Evolutionary conservation across 1,139 yeast genomes (phyloP).

Genomic region (Kurtzmaniella quercitrusa): DNA sequence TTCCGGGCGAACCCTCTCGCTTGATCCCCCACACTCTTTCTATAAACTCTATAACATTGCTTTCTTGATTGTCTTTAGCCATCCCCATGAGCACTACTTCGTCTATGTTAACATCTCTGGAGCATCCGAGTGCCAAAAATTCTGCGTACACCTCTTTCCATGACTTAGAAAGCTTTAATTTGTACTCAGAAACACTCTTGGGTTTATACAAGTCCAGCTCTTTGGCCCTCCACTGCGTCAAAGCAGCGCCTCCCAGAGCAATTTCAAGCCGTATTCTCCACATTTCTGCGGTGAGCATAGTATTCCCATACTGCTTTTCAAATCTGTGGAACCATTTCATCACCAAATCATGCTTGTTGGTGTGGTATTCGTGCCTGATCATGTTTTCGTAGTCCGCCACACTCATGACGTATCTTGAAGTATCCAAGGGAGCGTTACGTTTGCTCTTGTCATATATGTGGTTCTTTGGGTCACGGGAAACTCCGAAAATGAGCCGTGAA

Average conservation of each 20-base stretch:
- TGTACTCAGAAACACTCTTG: not conserved
- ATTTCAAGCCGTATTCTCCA: conserved; percentile 35
- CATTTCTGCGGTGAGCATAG: conserved; percentile 18
- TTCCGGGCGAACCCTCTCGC: conserved; percentile 15
- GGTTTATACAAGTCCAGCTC: conserved; percentile 5
- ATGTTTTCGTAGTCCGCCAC: conserved; percentile 37
- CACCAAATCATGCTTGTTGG: conserved; percentile 36
- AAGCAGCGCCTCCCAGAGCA: conserved; percentile 28
- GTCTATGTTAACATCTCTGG: conserved; percentile 1
- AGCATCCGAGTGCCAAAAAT: not conserved
- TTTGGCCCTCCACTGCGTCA: conserved; percentile 26
- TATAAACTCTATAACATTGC: conserved; percentile 21
- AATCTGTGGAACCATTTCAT: conserved; percentile 36
- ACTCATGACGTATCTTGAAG: conserved; percentile 19
- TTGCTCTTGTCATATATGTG: conserved; percentile 19
- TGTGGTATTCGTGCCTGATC: conserved; percentile 29
- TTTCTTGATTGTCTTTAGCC: not conserved
- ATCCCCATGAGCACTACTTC: conserved; percentile 1
- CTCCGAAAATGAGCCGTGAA: conserved; percentile 21
- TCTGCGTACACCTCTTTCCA: conserved; percentile 2
- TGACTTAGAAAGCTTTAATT: not conserved
- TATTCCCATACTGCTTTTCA: conserved; percentile 16
- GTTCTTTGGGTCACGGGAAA: conserved; percentile 7
- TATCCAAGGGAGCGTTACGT: conserved; percentile 13
- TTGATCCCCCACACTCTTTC: conserved; percentile 31